Evolutionary conservation across 768 basidiomycete species (phyloP), one percentile per base, ranked within the genome.

Genomic region (Gloeostereum incarnatum): DNA sequence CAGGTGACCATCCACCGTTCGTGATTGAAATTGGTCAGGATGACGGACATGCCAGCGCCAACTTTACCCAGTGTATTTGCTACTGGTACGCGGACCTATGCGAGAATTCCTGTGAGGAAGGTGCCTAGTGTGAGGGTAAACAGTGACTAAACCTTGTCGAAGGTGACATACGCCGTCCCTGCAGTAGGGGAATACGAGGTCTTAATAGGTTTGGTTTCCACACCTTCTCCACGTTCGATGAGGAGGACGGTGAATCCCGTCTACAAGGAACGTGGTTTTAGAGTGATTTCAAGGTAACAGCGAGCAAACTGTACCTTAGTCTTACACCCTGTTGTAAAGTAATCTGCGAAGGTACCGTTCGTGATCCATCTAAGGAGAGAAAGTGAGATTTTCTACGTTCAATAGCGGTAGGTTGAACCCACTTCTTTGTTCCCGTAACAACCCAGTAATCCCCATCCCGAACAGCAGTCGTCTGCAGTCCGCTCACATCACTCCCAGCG

Each of bases 341-440:
- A 88, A 60, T 92, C 86, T 6, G 80, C 75, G 53, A 87, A 86
- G 14, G 72, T 78, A 40, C 90, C 84, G 49, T 92, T 92, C 30
- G 88, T 89, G 44, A 91, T 90, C 88, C 87, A 92, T 50, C 84
- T 85, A 22, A n/a, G n/a, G n/a, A n/a, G n/a, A n/a, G n/a, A n/a
- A n/a, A n/a, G n/a, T n/a, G n/a, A n/a, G n/a, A n/a, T n/a, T n/a
- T n/a, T n/a, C n/a, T n/a, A n/a, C n/a, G n/a, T n/a, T n/a, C n/a
- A n/a, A n/a, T n/a, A n/a, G n/a, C n/a, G n/a, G n/a, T n/a, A n/a
- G n/a, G n/a, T n/a, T n/a, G n/a, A n/a, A 51, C 68, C 3, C 41
- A 83, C 87, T 94, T 94, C 60, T 97, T 97, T 5, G 90, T 92
- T 13, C 94, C 94, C 29, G 81, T 88, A 45, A 97, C 80, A 9